Conservation (phyloP, 2,329 filamentous ascomycete genomes). For the Fusarium hainanense region DNA sequence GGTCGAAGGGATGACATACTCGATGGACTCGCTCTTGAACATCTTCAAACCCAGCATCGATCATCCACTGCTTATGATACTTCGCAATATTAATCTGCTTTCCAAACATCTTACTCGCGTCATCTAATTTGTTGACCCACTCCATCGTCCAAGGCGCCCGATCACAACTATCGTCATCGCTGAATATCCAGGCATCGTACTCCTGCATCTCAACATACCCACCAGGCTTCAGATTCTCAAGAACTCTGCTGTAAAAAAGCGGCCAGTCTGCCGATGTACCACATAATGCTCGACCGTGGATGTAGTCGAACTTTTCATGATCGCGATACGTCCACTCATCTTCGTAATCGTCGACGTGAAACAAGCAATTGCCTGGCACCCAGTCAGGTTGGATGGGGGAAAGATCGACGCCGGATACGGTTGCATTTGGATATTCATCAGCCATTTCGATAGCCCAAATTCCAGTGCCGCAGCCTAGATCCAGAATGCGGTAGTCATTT, state of each 20-base stretch:
- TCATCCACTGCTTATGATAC: constrained; percentile 53
- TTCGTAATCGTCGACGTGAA: constrained; percentile 74
- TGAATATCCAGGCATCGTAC: constrained; percentile 54
- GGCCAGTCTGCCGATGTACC: constrained; percentile 50
- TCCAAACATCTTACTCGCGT: constrained; percentile 51
- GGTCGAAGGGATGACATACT: neutral
- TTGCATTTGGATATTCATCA: constrained; percentile 54
- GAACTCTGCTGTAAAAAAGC: constrained; percentile 47
- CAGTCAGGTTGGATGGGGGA: constrained; percentile 66
- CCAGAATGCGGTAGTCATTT: constrained; percentile 58
- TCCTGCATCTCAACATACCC: constrained; percentile 55
- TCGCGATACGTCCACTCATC: constrained; percentile 53
- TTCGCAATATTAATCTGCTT: constrained; percentile 54
- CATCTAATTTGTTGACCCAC: constrained; percentile 53
- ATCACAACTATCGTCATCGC: constrained; percentile 53
- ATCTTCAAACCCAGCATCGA: constrained; percentile 53
- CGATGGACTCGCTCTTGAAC: constrained; percentile 42
- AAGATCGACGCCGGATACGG: constrained; percentile 63
- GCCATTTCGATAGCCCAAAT: constrained; percentile 71
- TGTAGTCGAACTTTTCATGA: constrained; percentile 51
- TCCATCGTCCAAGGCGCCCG: constrained; percentile 54
- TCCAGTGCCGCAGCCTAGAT: constrained; percentile 70
- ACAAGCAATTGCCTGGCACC: constrained; percentile 71
- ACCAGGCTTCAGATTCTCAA: constrained; percentile 49
- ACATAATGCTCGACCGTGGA: constrained; percentile 52